phyloP scores from a whole-genome alignment of 2,329 filamentous ascomycete genomes.

The Fusarium annulatum region DNA sequence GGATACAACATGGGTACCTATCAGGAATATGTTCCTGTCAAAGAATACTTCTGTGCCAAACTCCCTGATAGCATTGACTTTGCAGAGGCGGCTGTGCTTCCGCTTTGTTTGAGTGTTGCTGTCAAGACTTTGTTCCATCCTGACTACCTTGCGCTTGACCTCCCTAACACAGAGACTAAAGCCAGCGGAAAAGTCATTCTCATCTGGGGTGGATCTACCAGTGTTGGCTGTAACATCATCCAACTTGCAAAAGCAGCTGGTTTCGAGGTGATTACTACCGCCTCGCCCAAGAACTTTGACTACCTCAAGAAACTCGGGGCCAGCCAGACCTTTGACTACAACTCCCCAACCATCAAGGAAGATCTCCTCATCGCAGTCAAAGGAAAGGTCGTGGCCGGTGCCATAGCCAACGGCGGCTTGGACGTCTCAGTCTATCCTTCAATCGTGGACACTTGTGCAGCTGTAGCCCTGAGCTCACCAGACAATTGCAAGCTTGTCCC shows the following conservation, averaged over 20 bases:
- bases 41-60: background rate
- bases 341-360: background rate
- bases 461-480: conserved; percentile 9
- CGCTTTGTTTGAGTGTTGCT: conserved; percentile 10
- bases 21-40: conserved; percentile 12
- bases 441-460: conserved; percentile 8
- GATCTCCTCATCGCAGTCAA: background rate
- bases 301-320: conserved; percentile 15
- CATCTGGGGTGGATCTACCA: conserved; percentile 20
- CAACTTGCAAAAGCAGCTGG: conserved; percentile 20
- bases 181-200: background rate
- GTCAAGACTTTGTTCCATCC: conserved; percentile 18
- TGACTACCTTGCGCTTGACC: conserved; percentile 8
- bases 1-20: background rate
- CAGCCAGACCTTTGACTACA: conserved; percentile 6
- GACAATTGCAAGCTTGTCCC: conserved; percentile 5
- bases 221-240: conserved; percentile 11
- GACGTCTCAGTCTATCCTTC: background rate
- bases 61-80: background rate
- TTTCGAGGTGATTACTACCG: conserved; percentile 9
- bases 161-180: background rate
- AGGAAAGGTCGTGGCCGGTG: background rate
- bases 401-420: conserved; percentile 12
- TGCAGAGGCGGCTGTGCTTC: background rate
- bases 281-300: conserved; percentile 16